These are phyloP conservation scores for Cytidiella melzeri DNA, from an alignment of 768 basidiomycete genomes.

Conservation along the genomic window DNA sequence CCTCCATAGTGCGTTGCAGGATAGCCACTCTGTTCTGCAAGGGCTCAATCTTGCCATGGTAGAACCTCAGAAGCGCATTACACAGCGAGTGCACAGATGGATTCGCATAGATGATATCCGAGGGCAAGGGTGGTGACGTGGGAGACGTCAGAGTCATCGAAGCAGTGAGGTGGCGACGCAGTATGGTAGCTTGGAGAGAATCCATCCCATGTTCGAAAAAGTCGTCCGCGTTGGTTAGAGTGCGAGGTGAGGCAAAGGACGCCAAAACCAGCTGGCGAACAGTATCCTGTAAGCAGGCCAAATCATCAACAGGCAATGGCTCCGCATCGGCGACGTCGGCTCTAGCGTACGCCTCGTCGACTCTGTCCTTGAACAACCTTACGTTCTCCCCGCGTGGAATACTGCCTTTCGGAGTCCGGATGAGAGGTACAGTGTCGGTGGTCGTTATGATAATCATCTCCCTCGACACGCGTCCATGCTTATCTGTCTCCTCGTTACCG, in stretches of 20 bases:
- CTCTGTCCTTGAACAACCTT: constrained; percentile 28
- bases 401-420: constrained; percentile 35
- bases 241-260: constrained; percentile 13
- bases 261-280: constrained; percentile 16
- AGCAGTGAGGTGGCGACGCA: constrained; percentile 20
- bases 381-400: constrained; percentile 29
- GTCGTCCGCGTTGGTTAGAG: constrained; percentile 21
- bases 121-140: background rate
- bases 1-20: background rate
- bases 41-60: no score
- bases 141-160: background rate
- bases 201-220: constrained; percentile 39
- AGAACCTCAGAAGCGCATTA: background rate
- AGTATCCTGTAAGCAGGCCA: constrained; percentile 18
- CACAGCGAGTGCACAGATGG: background rate
- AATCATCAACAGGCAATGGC: constrained; percentile 21
- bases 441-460: constrained; percentile 36
- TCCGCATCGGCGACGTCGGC: constrained; percentile 18
- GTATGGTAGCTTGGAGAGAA: constrained; percentile 31
- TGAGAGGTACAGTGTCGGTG: constrained; percentile 25
- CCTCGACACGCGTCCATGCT: constrained; percentile 31
- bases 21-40: background rate
- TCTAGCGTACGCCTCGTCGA: constrained; percentile 28
- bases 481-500: constrained; percentile 31
- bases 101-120: constrained; percentile 7